phyloP scores from a whole-genome alignment of 2,329 filamentous ascomycete species.

The Hymenoscyphus albidus region DNA sequence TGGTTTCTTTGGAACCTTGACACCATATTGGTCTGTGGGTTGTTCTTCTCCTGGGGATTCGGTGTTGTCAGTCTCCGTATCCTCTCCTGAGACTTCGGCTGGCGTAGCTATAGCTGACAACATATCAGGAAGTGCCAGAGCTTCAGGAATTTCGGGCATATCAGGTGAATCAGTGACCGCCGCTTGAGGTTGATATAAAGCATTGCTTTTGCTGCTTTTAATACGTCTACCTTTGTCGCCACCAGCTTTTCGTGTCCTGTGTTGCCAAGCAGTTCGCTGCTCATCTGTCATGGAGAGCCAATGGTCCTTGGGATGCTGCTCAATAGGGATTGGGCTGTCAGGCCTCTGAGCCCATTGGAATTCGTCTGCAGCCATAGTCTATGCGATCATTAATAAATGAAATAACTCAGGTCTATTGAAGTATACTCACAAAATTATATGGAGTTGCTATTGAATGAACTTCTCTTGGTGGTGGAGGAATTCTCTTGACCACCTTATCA shows the following conservation, averaged over 20 bases:
- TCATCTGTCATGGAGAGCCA: conserved; percentile 17
- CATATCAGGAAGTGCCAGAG: conserved; percentile 10
- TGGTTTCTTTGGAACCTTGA: conserved; percentile 29
- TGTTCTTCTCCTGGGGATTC: conserved; percentile 23
- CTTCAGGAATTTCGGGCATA: neutral
- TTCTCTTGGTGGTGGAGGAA: conserved; percentile 13
- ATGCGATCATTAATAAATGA: neutral
- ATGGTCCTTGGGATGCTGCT: conserved; percentile 28
- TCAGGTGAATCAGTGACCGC: conserved; percentile 10
- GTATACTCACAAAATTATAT: conserved; percentile 15
- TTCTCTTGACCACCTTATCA: conserved; percentile 16
- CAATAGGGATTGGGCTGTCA: neutral
- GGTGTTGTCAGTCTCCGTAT: conserved; percentile 20
- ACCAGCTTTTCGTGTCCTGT: conserved; percentile 11
- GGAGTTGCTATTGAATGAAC: conserved; percentile 18
- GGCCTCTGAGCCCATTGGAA: neutral
- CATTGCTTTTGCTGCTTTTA: conserved; percentile 15
- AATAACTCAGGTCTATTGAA: neutral
- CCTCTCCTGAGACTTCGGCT: conserved; percentile 20
- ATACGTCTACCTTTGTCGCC: conserved; percentile 16
- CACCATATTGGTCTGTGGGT: conserved; percentile 30
- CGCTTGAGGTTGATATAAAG: conserved; percentile 16
- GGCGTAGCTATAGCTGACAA: conserved; percentile 23
- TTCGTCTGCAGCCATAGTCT: conserved; percentile 14
- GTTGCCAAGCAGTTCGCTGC: conserved; percentile 13